Evolutionary conservation across 371 early-diverging fungal species (phyloP).

Genomic region (Mortierella sp.): DNA sequence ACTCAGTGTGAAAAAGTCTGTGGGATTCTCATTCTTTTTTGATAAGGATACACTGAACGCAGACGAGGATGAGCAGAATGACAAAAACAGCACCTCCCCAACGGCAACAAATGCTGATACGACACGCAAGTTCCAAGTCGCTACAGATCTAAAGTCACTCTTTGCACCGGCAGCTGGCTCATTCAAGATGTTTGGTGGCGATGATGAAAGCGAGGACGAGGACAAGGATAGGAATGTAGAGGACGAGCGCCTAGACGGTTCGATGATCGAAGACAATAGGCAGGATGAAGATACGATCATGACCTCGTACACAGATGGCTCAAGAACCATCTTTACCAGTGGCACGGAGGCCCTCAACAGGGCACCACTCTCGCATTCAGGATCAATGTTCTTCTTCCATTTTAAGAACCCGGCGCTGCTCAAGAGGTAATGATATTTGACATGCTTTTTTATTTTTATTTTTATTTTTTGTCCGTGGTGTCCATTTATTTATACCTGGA

Average conservation of each 20-base stretch:
- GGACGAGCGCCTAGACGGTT: slow-evolving; percentile 27
- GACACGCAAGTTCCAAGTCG: slow-evolving; percentile 31
- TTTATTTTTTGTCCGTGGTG: too few species aligned
- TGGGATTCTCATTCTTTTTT: slow-evolving; percentile 46
- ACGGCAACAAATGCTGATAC: slow-evolving; percentile 7
- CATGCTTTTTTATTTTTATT: too few species aligned
- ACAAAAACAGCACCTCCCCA: neutral
- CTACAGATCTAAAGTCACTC: slow-evolving; percentile 63
- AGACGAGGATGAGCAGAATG: slow-evolving; percentile 12
- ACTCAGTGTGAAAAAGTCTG: slow-evolving; percentile 31
- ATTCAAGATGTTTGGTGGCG: slow-evolving; percentile 68
- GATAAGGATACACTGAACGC: slow-evolving; percentile 23
- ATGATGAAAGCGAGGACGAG: slow-evolving; percentile 44
- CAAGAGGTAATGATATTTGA: too few species aligned
- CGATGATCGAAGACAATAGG: slow-evolving; percentile 8
- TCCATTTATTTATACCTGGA: neutral
- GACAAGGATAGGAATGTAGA: slow-evolving; percentile 30
- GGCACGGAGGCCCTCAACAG: slow-evolving; percentile 18
- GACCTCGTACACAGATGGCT: slow-evolving; percentile 30
- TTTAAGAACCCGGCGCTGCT: slow-evolving; percentile 52
- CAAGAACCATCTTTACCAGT: slow-evolving; percentile 30
- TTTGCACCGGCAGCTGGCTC: slow-evolving; percentile 61
- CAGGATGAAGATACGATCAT: slow-evolving; percentile 26
- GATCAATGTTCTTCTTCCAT: slow-evolving; percentile 62
- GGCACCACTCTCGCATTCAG: slow-evolving; percentile 34